Evolutionary conservation across 2,329 filamentous ascomycete genomes (phyloP).

Genomic region (Phyllosticta citrichinensis): DNA sequence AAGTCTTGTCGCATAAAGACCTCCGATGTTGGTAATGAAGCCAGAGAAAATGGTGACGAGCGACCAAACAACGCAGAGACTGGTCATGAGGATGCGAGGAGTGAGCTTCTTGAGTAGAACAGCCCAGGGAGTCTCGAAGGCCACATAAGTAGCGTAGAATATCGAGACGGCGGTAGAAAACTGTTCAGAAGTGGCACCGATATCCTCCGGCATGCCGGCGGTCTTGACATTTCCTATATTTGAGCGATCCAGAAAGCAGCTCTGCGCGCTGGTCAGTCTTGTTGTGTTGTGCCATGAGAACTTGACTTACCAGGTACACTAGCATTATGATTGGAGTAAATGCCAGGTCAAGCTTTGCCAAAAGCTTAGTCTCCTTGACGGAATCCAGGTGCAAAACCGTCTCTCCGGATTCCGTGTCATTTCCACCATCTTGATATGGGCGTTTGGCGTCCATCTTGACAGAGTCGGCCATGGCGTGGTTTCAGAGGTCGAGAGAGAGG

Average conservation of each 20-base stretch:
- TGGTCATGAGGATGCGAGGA: conserved; percentile 31
- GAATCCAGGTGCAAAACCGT: conserved; percentile 28
- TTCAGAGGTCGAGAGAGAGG: not conserved
- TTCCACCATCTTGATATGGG: conserved; percentile 10
- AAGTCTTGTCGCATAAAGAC: conserved; percentile 32
- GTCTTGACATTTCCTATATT: conserved; percentile 45
- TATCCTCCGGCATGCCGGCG: conserved; percentile 37
- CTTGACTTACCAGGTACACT: conserved; percentile 35
- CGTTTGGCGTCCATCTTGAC: conserved; percentile 6
- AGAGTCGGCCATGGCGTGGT: not conserved
- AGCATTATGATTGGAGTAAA: conserved; percentile 46
- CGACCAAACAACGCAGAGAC: conserved; percentile 37
- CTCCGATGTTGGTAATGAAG: conserved; percentile 33
- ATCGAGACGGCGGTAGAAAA: conserved; percentile 42
- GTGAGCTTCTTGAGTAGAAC: conserved; percentile 38
- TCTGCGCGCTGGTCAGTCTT: not conserved
- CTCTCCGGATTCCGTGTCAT: conserved; percentile 9
- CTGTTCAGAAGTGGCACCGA: conserved; percentile 30
- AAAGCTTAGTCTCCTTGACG: conserved; percentile 35
- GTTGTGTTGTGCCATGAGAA: not conserved
- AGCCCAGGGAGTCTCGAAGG: conserved; percentile 39
- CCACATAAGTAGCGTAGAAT: conserved; percentile 43
- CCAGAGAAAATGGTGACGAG: conserved; percentile 41
- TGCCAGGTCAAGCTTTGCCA: conserved; percentile 39
- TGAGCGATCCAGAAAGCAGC: conserved; percentile 45